Conservation (phyloP, 768 basidiomycete genomes). For the Solioccasus polychromus region DNA sequence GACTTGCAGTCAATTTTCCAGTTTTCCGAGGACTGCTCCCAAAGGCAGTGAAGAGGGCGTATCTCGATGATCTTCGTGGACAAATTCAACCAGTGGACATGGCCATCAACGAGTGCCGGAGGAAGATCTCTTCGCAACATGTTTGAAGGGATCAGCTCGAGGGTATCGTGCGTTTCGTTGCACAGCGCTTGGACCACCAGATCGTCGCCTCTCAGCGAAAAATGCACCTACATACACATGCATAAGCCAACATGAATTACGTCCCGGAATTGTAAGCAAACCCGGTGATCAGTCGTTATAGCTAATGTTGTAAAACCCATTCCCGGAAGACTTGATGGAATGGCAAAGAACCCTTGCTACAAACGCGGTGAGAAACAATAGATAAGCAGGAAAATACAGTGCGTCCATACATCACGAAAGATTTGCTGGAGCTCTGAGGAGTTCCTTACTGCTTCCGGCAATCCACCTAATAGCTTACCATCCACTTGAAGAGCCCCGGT, state of each 20-base stretch:
- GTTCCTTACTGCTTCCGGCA: conserved; percentile 12
- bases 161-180: not conserved
- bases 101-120: not conserved
- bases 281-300: conserved; percentile 17
- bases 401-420: no score
- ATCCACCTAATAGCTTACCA: conserved; percentile 19
- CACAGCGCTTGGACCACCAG: conserved; percentile 16
- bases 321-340: conserved; percentile 19
- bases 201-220: conserved; percentile 6
- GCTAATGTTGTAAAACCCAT: conserved; percentile 24
- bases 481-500: conserved; percentile 24
- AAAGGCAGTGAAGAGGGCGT: not conserved
- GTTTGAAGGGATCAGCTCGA: not conserved
- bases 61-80: not conserved
- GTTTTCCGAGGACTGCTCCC: not conserved
- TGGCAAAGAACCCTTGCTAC: conserved; percentile 13
- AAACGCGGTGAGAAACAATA: no score
- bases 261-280: no score
- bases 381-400: no score
- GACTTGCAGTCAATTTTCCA: not conserved
- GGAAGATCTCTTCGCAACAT: not conserved
- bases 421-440: no score
- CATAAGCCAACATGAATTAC: no score
- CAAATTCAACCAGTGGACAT: not conserved
- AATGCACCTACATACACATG: conserved; percentile 12